phyloP scores from a whole-genome alignment of 257 asterid genomes.

The Nemophila menziesii region DNA sequence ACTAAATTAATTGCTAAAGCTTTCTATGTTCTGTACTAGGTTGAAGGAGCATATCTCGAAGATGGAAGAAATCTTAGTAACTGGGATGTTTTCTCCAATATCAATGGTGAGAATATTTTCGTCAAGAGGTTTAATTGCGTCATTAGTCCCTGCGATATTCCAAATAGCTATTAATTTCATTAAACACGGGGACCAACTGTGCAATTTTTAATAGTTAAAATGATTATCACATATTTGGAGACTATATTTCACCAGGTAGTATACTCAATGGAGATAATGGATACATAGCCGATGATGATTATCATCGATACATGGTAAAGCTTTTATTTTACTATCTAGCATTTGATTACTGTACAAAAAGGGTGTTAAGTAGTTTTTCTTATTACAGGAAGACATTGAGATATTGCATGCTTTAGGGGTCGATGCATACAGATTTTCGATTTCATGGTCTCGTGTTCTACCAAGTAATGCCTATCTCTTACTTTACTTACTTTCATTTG shows the following conservation, averaged over 20 bases:
- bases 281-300: slow-evolving; percentile 64
- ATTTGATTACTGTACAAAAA: too few relatives aligned
- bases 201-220: too few relatives aligned
- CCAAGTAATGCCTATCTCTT: slow-evolving; percentile 39
- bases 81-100: slow-evolving; percentile 56
- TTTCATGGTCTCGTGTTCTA: slow-evolving; percentile 80
- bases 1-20: neutral
- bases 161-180: too few relatives aligned
- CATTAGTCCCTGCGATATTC: too few relatives aligned
- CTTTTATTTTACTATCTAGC: too few relatives aligned
- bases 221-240: too few relatives aligned
- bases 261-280: slow-evolving; percentile 43
- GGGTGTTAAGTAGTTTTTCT: too few relatives aligned
- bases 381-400: slow-evolving; percentile 60
- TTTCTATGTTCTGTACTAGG: slow-evolving; percentile 15
- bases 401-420: slow-evolving; percentile 50
- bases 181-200: too few relatives aligned
- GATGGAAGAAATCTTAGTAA: slow-evolving; percentile 58
- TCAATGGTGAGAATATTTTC: slow-evolving; percentile 32
- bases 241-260: slow-evolving; percentile 26
- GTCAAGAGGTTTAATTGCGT: too few relatives aligned
- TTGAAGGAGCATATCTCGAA: slow-evolving; percentile 70
- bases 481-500: neutral
- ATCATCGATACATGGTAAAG: slow-evolving; percentile 62
- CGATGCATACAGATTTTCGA: slow-evolving; percentile 58